Evolutionary conservation across 306 rosid genomes (phyloP).

Genomic region (Herpetospermum pedunculosum): DNA sequence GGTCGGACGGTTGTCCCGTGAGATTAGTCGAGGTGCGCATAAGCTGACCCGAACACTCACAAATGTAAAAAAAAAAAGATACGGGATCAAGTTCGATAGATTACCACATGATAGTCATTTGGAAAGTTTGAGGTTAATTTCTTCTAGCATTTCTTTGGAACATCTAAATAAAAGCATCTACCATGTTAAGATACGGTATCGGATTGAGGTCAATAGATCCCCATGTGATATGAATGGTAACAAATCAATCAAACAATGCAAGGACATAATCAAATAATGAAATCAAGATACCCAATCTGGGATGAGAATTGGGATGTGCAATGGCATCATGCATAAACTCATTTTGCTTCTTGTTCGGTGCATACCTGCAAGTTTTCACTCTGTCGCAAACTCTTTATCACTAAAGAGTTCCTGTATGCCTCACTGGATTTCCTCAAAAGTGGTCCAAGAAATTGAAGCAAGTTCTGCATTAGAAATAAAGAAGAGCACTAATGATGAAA

Average conservation of each 20-base stretch:
- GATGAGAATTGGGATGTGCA: not conserved
- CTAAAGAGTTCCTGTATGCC: constrained; percentile 69
- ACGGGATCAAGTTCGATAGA: too few relatives aligned
- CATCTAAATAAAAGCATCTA: not conserved
- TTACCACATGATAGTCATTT: not conserved
- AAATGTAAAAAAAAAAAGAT: too few relatives aligned
- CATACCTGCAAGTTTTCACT: constrained; percentile 92
- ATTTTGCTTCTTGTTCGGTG: not conserved
- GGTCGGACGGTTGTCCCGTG: too few relatives aligned
- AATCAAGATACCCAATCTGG: not conserved
- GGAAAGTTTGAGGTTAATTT: not conserved
- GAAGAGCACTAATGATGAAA: not conserved
- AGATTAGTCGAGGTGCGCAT: too few relatives aligned
- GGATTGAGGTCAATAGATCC: not conserved
- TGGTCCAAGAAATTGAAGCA: constrained; percentile 91
- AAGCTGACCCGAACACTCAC: too few relatives aligned
- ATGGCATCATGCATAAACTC: not conserved
- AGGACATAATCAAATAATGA: not conserved
- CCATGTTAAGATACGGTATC: not conserved
- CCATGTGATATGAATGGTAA: not conserved
- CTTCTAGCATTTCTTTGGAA: not conserved
- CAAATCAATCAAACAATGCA: not conserved
- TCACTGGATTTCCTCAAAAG: constrained; percentile 87
- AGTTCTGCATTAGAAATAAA: constrained; percentile 41
- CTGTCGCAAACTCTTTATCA: constrained; percentile 82